Evolutionary conservation across 768 basidiomycete species (phyloP), one percentile per base, ranked within the genome.

Genomic region (Fomitopsis serialis): DNA sequence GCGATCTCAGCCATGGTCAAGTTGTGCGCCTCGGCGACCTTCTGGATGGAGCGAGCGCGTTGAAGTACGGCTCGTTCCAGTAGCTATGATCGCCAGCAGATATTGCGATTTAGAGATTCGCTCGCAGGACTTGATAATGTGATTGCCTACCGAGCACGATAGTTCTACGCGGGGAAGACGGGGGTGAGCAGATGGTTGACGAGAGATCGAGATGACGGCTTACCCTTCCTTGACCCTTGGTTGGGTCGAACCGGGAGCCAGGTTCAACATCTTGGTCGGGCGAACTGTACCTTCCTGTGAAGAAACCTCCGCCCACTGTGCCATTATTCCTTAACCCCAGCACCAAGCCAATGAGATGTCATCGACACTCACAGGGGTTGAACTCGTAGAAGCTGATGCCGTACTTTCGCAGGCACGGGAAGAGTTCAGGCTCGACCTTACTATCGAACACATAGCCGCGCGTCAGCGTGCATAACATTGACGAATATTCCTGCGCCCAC

Each of bases 161-260:
- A 64, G 56, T 27, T 54, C 63, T 62, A 50, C 10, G 25, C 27
- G 4, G 21, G 24, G 0, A 35, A 17, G 3, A 21, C 17, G 23
- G 13, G 29, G 8, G 42, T 29, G 40, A 25, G 42, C 8, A 10
- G 34, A 32, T 8, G 27, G 32, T n/a, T 32, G 11, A 2, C 13
- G 32, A n/a, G 6, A 12, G 43, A 42, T 12, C 2, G 27, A 17
- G 43, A 48, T 13, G n/a, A 10, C 22, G 22, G 29, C 45, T 48
- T 50, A 79, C 78, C 67, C 74, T 58, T 9, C 82, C 83, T 58
- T 79, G 78, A 13, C 34, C 43, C 45, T 65, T 71, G 15, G 65
- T 62, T 0, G 76, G 69, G 54, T 84, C 80, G 59, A 85, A 85
- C n/a, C 82, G 74, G 11, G 78, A 78, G 17, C 82, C 81, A 21